Evolutionary conservation across 257 asterid genomes (phyloP).

Genomic region (Gynochthodes officinalis): DNA sequence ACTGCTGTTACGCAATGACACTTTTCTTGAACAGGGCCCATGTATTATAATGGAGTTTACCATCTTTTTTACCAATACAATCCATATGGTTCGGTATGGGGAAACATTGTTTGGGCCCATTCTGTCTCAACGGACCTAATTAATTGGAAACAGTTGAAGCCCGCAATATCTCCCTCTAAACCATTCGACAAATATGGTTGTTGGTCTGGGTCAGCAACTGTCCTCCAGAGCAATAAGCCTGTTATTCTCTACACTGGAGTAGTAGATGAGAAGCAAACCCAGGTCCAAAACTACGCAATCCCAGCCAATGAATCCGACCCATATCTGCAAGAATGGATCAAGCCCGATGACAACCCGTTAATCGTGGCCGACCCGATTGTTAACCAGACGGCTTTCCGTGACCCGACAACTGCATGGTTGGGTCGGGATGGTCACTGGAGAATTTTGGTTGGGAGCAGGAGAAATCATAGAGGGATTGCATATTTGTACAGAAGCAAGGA

Average conservation of each 20-base stretch:
- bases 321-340: conserved; percentile 40
- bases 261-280: conserved; percentile 23
- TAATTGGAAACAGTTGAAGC: conserved; percentile 38
- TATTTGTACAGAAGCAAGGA: conserved; percentile 37
- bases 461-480: conserved; percentile 26
- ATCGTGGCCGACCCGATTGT: conserved; percentile 17
- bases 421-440: conserved; percentile 46
- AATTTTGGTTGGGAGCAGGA: conserved; percentile 27
- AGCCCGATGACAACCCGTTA: conserved; percentile 45
- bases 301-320: conserved; percentile 46
- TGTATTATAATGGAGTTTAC: conserved; percentile 46
- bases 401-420: conserved; percentile 55
- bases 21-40: conserved; percentile 28
- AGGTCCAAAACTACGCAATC: conserved; percentile 49
- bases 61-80: conserved; percentile 54
- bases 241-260: conserved; percentile 49
- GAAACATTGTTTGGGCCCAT: conserved; percentile 49
- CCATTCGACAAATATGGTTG: conserved; percentile 39
- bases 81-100: conserved; percentile 48
- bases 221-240: conserved; percentile 39
- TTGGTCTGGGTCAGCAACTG: conserved; percentile 56
- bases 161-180: conserved; percentile 38
- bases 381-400: conserved; percentile 43
- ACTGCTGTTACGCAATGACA: background rate
- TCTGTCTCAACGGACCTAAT: conserved; percentile 45